Base-by-base conservation (phyloP, 1,284 basidiomycete species). In the Leccinum colubrinum region DNA sequence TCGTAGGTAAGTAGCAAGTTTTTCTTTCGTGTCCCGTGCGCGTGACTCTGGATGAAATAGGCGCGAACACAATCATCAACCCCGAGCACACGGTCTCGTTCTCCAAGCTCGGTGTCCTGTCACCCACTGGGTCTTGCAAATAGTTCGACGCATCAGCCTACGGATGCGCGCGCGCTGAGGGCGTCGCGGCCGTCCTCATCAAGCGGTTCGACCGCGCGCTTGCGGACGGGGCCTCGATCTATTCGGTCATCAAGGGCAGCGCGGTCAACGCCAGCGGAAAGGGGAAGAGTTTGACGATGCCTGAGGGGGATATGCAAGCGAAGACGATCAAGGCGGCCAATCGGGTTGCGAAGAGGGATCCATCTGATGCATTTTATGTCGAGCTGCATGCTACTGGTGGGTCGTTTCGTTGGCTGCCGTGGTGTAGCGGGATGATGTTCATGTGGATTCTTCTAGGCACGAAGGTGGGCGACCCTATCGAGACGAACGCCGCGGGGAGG, bases 361-460 rank as follows among this genome's bases (percentile, higher is more conserved):
- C 73, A n/a, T 63, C 67, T 1, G 79, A 84, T 14, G 79, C 79
- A 1, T 82, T 82, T 58, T 84, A 73, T 65, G 67, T 83, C 0
- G 83, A 84, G 67, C 55, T 79, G 7, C 83, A 84, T 64, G 81
- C 79, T 1, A 83, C 83, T n/a, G 83, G 70, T 70, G 30, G 51
- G 65, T 59, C 20, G 4, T 43, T 46, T 46, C 41, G n/a, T 43
- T 43, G 41, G 17, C 0, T 46, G n/a, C 8, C 5, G 41, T 17
- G n/a, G 9, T 41, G 39, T 41, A n/a, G 39, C 12, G 39, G 14
- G 15, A 41, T n/a, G 8, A 3, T 17, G 1, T 27, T 33, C 0
- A 53, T 20, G 1, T 15, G 3, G 50, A 11, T 54, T 17, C 43
- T 54, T 20, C 43, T 46, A 69, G 68, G 68, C 33, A 83, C 82